Conservation (phyloP, 106 monocot species). For the Dioscorea alata region DNA sequence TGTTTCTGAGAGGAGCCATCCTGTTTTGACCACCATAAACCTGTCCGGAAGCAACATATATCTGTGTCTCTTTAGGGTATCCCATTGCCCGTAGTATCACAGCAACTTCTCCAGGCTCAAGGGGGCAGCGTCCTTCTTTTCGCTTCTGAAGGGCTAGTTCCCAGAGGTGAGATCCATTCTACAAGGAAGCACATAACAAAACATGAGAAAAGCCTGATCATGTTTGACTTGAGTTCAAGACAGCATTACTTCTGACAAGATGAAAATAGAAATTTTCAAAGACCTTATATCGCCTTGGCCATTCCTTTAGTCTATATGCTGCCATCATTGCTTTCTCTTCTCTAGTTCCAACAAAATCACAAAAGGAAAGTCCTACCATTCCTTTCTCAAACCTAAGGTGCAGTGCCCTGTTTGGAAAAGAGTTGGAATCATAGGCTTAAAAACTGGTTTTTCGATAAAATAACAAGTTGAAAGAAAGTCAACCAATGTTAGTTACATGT, state of each 20-base stretch:
- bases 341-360: conserved; percentile 98
- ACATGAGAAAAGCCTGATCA: background rate
- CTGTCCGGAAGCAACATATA: conserved; percentile 98
- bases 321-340: conserved; percentile 99
- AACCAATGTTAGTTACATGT: conserved; percentile 57
- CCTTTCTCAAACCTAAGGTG: conserved; percentile 98
- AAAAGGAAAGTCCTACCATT: conserved; percentile 98
- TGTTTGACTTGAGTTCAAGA: background rate
- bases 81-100: conserved; percentile 91
- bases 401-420: conserved; percentile 61
- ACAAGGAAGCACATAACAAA: conserved; percentile 11
- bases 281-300: conserved; percentile 97
- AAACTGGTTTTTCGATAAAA: background rate
- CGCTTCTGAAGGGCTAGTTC: conserved; percentile 82
- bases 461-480: conserved; percentile 1
- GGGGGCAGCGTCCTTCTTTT: conserved; percentile 96
- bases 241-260: background rate
- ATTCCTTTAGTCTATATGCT: conserved; percentile 88
- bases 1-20: conserved; percentile 96
- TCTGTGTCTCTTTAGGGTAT: conserved; percentile 94
- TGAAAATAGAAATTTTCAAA: background rate
- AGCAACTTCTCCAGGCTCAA: conserved; percentile 93
- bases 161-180: conserved; percentile 99
- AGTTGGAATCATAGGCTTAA: conserved; percentile 1
- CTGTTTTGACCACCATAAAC: conserved; percentile 92